Percentiles rank a stretch among this genome's conserved stretches.
Evolutionary conservation across 1,139 yeast genomes (phyloP).

Genomic region (Hanseniaspora sp.): DNA sequence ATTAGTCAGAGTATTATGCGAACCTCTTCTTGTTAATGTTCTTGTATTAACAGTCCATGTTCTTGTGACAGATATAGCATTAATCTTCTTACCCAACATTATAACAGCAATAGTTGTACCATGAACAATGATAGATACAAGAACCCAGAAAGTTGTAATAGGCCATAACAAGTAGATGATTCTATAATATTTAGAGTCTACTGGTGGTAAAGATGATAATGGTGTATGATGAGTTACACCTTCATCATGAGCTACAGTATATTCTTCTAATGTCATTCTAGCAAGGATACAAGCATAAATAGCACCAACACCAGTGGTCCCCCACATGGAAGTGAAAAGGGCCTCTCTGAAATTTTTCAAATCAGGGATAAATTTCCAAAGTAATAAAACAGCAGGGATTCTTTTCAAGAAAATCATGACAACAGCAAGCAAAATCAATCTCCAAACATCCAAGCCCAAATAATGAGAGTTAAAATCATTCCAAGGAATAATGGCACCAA

Average conservation of each 20-base stretch:
- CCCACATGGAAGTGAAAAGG: slow-evolving; percentile 35
- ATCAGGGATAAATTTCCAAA: slow-evolving; percentile 32
- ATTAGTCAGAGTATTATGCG: neutral
- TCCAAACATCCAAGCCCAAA: slow-evolving; percentile 29
- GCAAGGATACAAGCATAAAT: slow-evolving; percentile 27
- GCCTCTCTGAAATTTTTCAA: slow-evolving; percentile 34
- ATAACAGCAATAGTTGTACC: slow-evolving; percentile 80
- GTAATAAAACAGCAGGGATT: slow-evolving; percentile 30
- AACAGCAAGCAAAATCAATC: slow-evolving; percentile 28
- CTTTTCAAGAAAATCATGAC: slow-evolving; percentile 30
- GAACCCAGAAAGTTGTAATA: slow-evolving; percentile 67
- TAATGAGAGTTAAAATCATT: slow-evolving; percentile 20
- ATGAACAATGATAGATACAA: slow-evolving; percentile 82
- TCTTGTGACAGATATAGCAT: slow-evolving; percentile 59
- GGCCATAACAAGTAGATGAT: slow-evolving; percentile 82
- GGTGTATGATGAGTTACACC: slow-evolving; percentile 14
- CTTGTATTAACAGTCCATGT: slow-evolving; percentile 66
- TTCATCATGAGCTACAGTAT: slow-evolving; percentile 6
- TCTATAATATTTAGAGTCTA: slow-evolving; percentile 8
- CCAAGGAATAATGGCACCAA: slow-evolving; percentile 35
- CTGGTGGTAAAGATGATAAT: slow-evolving; percentile 6
- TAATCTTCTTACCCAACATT: slow-evolving; percentile 16
- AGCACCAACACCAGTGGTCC: slow-evolving; percentile 40
- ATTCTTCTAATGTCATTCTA: slow-evolving; percentile 20
- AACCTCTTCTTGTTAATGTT: neutral